Evolutionary conservation across 169 alveolate genomes (phyloP).

Genomic region (Plasmodium knowlesi): DNA sequence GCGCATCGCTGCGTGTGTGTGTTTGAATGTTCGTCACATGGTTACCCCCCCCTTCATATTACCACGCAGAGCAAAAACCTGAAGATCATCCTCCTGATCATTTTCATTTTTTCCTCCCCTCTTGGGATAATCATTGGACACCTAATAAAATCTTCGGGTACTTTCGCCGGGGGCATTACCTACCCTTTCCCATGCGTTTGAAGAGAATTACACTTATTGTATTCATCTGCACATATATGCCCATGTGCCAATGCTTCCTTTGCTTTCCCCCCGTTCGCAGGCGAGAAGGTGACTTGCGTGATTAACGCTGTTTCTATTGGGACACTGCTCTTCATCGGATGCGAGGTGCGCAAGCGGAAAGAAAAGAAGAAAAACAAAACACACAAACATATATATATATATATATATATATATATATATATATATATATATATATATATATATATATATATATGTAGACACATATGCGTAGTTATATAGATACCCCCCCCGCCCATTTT

Average conservation of each 20-base stretch:
- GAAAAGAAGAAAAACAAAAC: neutral
- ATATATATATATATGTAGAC: neutral
- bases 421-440: neutral
- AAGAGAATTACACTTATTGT: neutral
- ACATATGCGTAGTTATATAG: neutral
- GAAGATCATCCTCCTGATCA: constrained; percentile 17
- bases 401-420: neutral
- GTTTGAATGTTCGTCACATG: neutral
- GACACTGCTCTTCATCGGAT: constrained; percentile 51
- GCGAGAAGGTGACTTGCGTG: constrained; percentile 45
- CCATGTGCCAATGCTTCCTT: neutral
- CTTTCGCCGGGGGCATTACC: neutral
- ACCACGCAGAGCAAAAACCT: constrained; percentile 21
- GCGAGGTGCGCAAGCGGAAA: constrained; percentile 27
- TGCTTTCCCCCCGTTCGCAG: neutral
- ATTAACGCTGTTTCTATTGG: constrained; percentile 60
- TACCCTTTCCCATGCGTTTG: neutral
- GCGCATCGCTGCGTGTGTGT: neutral
- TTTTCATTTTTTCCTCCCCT: constrained; percentile 46
- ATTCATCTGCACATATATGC: neutral
- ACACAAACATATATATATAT: neutral
- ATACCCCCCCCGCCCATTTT: neutral
- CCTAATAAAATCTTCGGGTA: constrained; percentile 33
- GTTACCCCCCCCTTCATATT: neutral
- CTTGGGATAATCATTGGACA: constrained; percentile 54